A percentile compares a stretch with the other conserved stretches of the same genome.
phyloP scores from a whole-genome alignment of 1,139 yeast genomes.

The Magnusiomyces ingens region DNA sequence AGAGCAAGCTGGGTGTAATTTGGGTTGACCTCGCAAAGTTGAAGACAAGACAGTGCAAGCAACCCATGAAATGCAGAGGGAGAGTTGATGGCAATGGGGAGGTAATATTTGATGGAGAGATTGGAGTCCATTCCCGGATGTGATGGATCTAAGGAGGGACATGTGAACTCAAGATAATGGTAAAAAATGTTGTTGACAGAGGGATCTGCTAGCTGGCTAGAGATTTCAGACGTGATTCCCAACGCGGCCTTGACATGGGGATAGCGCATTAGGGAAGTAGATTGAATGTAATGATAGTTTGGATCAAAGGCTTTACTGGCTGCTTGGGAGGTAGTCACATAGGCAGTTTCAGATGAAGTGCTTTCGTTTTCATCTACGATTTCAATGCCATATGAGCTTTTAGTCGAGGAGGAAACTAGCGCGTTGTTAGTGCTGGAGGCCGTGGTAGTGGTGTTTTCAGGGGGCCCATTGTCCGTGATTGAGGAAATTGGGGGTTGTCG shows the following conservation, averaged over 20 bases:
- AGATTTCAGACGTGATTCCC: slow-evolving; percentile 6
- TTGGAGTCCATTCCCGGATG: slow-evolving; percentile 3
- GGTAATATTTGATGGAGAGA: slow-evolving; percentile 7
- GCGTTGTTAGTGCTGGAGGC: no score
- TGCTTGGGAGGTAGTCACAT: no score
- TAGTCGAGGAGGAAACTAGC: no score
- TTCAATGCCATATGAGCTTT: not conserved
- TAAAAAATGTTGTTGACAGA: slow-evolving; percentile 5
- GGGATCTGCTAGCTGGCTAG: slow-evolving; percentile 6
- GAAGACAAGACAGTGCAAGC: slow-evolving; percentile 9
- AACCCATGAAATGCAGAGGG: slow-evolving; percentile 10
- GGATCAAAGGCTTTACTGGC: no score
- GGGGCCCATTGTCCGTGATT: no score
- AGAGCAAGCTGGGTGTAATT: slow-evolving; percentile 4
- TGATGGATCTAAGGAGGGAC: slow-evolving; percentile 11
- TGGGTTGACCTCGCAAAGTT: slow-evolving; percentile 5
- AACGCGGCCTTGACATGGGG: slow-evolving; percentile 4
- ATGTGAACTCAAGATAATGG: slow-evolving; percentile 11
- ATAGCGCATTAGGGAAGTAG: not conserved
- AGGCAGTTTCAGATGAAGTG: not conserved
- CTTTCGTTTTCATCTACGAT: not conserved
- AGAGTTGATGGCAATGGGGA: slow-evolving; percentile 11
- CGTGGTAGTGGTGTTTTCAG: no score
- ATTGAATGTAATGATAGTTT: no score
- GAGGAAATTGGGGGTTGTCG: no score